These are phyloP conservation scores for Withania somnifera DNA, from an alignment of 305 asterid species.

Conservation along the genomic window DNA sequence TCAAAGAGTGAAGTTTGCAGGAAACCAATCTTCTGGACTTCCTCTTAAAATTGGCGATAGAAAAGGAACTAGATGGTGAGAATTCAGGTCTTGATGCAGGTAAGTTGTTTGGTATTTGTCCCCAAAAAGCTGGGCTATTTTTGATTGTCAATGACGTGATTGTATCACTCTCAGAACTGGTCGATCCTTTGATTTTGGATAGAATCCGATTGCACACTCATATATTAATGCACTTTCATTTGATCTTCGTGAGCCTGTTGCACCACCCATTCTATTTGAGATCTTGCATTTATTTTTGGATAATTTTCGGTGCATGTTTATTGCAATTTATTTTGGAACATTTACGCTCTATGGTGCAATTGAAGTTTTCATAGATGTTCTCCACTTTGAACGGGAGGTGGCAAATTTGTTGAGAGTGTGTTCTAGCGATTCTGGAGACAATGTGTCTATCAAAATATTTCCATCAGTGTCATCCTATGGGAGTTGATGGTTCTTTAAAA, in stretches of 20 bases:
- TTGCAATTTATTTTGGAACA: background rate
- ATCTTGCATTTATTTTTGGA: no score
- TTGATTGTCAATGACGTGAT: background rate
- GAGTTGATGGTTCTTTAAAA: no score
- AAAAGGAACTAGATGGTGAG: background rate
- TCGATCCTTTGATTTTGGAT: background rate
- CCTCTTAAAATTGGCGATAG: background rate
- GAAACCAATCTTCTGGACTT: background rate
- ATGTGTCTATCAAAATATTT: no score
- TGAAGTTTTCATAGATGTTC: no score
- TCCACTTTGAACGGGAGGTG: no score
- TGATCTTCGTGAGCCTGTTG: background rate
- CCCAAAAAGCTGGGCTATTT: background rate
- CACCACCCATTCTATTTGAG: background rate
- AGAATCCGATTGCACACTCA: background rate
- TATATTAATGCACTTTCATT: background rate
- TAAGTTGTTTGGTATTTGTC: background rate
- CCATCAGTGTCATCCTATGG: no score
- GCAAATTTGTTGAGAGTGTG: no score
- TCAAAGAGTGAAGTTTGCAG: background rate
- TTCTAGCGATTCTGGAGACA: no score
- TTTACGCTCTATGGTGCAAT: no score
- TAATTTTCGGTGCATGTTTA: no score
- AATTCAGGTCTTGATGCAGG: background rate
- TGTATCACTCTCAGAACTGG: background rate